Evolutionary conservation across 768 basidiomycete species (phyloP).

Genomic region (Tricholoma matsutake): DNA sequence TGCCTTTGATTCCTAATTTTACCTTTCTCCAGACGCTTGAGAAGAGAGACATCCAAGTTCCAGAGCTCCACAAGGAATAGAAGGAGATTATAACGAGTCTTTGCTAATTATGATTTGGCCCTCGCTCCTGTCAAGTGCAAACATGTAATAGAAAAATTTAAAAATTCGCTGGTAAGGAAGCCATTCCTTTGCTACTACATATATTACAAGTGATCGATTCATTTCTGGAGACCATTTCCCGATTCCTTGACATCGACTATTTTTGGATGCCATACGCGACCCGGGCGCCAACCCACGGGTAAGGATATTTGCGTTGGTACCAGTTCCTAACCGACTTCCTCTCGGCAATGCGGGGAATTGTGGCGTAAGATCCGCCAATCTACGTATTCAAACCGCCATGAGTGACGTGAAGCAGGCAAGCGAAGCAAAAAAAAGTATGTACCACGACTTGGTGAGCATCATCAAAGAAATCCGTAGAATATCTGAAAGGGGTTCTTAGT

Average conservation of each 20-base stretch:
- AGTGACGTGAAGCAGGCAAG: conserved; percentile 4
- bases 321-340: conserved; percentile 82
- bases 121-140: too few species aligned
- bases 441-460: conserved; percentile 83
- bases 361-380: conserved; percentile 90
- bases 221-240: not conserved
- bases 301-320: conserved; percentile 90
- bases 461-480: conserved; percentile 91
- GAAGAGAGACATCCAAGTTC: conserved; percentile 41
- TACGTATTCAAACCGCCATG: conserved; percentile 25
- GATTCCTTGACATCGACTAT: conserved; percentile 14
- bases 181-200: too few species aligned
- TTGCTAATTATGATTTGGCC: not conserved
- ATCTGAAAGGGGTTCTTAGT: conserved; percentile 36
- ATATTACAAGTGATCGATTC: not conserved
- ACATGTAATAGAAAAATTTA: too few species aligned
- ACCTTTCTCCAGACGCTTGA: conserved; percentile 26
- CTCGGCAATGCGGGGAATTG: conserved; percentile 77
- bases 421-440: conserved; percentile 30
- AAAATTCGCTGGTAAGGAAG: too few species aligned
- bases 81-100: conserved; percentile 31
- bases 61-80: conserved; percentile 39
- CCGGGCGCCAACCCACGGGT: conserved; percentile 79
- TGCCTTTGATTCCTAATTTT: conserved; percentile 1
- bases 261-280: conserved; percentile 50